phyloP scores from a whole-genome alignment of 768 basidiomycete genomes.

The Dioszegia crocea region DNA sequence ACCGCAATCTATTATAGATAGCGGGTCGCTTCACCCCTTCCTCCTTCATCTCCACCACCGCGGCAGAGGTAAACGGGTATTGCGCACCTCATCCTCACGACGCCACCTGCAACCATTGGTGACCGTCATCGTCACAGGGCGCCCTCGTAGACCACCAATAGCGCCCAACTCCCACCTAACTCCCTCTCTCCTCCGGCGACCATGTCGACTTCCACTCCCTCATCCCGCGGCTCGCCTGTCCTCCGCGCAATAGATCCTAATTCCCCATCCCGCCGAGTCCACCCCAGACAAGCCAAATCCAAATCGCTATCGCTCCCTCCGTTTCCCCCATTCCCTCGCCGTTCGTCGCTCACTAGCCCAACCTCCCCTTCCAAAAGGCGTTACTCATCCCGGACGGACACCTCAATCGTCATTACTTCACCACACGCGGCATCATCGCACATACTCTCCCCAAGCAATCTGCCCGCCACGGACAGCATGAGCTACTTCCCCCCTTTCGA shows the following conservation, averaged over 20 bases:
- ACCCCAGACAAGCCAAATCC: constrained; percentile 4
- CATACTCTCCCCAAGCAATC: constrained; percentile 24
- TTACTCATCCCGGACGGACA: neutral
- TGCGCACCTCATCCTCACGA: too few relatives aligned
- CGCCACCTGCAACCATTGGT: too few relatives aligned
- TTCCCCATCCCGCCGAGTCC: neutral
- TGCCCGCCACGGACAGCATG: constrained; percentile 28
- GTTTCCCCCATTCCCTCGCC: constrained; percentile 2
- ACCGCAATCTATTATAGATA: neutral
- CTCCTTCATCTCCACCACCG: neutral
- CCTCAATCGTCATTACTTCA: neutral
- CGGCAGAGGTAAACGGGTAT: too few relatives aligned
- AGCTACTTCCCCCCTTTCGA: constrained; percentile 42
- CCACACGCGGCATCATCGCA: neutral
- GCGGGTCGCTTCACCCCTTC: neutral
- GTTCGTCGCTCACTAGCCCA: neutral
- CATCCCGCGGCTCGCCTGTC: neutral
- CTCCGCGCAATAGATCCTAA: neutral
- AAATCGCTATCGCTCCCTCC: constrained; percentile 20
- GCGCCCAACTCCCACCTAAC: too few relatives aligned
- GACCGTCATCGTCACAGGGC: too few relatives aligned
- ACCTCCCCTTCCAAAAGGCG: constrained; percentile 3
- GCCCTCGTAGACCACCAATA: too few relatives aligned
- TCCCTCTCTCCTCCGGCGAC: neutral
- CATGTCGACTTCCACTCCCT: neutral